Conservation (phyloP, 129 eudicot species). For the Arctium minus region DNA sequence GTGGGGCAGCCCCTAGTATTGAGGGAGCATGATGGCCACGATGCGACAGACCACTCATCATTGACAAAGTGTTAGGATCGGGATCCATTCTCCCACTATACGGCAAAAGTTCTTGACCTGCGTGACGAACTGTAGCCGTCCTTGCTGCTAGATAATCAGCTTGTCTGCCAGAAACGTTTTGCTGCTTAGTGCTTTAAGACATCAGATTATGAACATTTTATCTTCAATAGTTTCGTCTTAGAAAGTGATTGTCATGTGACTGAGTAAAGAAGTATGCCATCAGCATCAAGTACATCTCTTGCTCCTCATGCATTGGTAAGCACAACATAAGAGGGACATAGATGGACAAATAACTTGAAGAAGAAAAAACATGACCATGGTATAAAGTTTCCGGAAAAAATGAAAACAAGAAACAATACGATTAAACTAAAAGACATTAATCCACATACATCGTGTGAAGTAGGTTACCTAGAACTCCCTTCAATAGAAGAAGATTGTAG, state of each 20-base stretch:
- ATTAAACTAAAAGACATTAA: neutral
- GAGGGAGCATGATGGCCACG: constrained; percentile 79
- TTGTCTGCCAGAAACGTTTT: constrained; percentile 96
- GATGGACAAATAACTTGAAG: constrained; percentile 5
- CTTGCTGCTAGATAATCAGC: constrained; percentile 88
- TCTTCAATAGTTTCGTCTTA: constrained; percentile 21
- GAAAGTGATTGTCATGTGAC: constrained; percentile 25
- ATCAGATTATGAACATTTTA: constrained; percentile 14
- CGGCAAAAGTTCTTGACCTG: constrained; percentile 58
- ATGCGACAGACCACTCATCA: constrained; percentile 54
- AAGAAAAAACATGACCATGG: constrained; percentile 9
- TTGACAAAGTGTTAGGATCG: constrained; percentile 59
- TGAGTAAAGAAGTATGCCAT: constrained; percentile 25
- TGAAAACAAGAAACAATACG: neutral
- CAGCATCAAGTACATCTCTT: constrained; percentile 12
- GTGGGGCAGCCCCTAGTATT: constrained; percentile 84
- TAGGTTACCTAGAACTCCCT: constrained; percentile 76
- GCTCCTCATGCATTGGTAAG: constrained; percentile 25
- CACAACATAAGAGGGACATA: neutral
- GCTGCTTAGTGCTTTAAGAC: constrained; percentile 57
- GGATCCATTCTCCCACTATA: constrained; percentile 72
- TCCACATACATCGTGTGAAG: neutral
- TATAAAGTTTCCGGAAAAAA: neutral
- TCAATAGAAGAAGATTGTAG: constrained; percentile 73
- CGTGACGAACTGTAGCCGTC: constrained; percentile 46